Base-by-base conservation (phyloP, 73 alveolate species). In the Blepharisma stoltei region DNA sequence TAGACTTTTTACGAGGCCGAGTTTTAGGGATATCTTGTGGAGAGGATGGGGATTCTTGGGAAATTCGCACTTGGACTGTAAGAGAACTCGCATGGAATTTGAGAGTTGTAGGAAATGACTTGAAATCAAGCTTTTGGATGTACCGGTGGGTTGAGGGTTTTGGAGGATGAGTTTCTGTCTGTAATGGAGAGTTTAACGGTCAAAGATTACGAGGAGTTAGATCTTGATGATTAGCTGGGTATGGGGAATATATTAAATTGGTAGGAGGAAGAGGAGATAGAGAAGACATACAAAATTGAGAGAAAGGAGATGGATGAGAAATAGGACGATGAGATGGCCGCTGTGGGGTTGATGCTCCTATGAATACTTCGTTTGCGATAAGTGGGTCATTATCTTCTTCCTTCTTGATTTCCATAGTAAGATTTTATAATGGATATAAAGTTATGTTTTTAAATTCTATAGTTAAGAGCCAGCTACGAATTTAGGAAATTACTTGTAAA, bases 181-280 rank as follows among this genome's bases (percentile, higher is more conserved):
- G 23, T 8, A 60, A n/a, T 25, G 73, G 73, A 14, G 73, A 60
- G 14, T 14, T 20, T 9, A 18, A n/a, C 0, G 73, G 73, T 8
- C 46, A 60, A 60, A 14, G 73, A 60, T 38, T 32, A 32, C 41
- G 41, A 32, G 41, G 41, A 32, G 41, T 32, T 32, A 32, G 41
- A 32, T 32, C 41, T 32, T 32, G 41, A 32, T 32, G 41, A 32
- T 32, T 32, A 32, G 41, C 41, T 32, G 41, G 41, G 41, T 32
- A 32, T 32, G 41, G 41, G 41, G 41, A 32, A 32, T 32, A 32
- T 32, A 32, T 32, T 32, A 32, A 32, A 32, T 32, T 25, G 73
- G 14, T 60, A 25, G 73, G 46, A 25, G 73, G 73, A 20, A 60
- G 11, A 60, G 73, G 73, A 47, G 73, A 60, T 60, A 60, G 45